Base-by-base conservation (phyloP, 495 filamentous ascomycete genomes). In the Lentithecium fluviatile region DNA sequence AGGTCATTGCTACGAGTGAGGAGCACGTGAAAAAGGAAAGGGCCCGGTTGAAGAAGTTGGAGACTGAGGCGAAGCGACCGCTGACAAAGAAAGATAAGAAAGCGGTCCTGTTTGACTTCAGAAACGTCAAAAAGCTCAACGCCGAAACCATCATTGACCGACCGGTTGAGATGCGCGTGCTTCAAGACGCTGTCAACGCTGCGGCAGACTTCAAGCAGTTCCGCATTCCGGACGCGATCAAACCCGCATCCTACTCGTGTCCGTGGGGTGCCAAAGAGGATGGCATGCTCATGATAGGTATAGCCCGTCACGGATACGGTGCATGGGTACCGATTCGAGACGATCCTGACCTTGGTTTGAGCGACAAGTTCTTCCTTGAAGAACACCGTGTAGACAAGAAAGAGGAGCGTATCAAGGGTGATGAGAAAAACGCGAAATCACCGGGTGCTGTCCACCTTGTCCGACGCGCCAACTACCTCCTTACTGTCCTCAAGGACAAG, bases 351-450 rank as follows among this genome's bases (percentile, higher is more conserved):
- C 82, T 99, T 17, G 85, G 81, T 4, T 86, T 99, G 75, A 78
- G 79, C 2, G 94, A 96, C 63, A 97, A 96, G 70, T 91, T 97
- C 71, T 99, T 95, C 77, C 72, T 99, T 6, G 94, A 99, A 71
- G 94, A 99, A 69, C 92, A 97, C 70, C 88, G 92, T n/a, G 93
- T 97, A 21, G 95, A 93, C 70, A 89, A 95, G 73, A 97, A 97
- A 68, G 92, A 91, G 62, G 90, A 96, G 66, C 88, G 94, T 17
- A 81, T 79, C 60, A 89, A 90, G 64, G 83, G 77, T 0, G 89
- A 94, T 12, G 83, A 85, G 52, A 88, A 88, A 67, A 80, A 83
- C 17, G 88, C 89, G 1, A 95, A 96, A 67, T 93, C 94, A 2
- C 94, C 94, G 10, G 94, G 93, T 2, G 92, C 94, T 47, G 94